Percentiles rank a stretch among this genome's conserved stretches.
phyloP scores from a whole-genome alignment of 495 filamentous ascomycete species.

The Penicillium paxilli region DNA sequence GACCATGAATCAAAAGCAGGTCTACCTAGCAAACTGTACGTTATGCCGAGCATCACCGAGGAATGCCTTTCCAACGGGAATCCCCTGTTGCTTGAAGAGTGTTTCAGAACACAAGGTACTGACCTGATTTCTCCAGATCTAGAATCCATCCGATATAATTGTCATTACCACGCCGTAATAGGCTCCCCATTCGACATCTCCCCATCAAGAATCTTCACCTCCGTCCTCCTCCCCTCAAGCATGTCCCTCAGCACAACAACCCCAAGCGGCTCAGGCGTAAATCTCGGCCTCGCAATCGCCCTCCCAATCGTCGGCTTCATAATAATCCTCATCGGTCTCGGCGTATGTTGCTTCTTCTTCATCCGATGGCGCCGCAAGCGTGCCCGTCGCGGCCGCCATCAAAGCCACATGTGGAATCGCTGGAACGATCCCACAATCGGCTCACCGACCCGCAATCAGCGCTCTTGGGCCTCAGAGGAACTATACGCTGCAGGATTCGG shows the following conservation, averaged over 20 bases:
- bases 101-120: conserved; percentile 1
- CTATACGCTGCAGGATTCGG: conserved; percentile 4
- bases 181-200: conserved; percentile 39
- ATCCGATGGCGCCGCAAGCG: conserved; percentile 38
- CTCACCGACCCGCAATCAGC: conserved; percentile 16
- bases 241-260: conserved; percentile 25
- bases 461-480: conserved; percentile 19
- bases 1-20: conserved; percentile 20
- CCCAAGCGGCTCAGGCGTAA: conserved; percentile 21
- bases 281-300: conserved; percentile 46
- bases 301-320: conserved; percentile 47
- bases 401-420: conserved; percentile 24
- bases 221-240: conserved; percentile 39
- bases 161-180: conserved; percentile 39
- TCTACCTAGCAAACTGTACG: conserved; percentile 54
- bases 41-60: background rate
- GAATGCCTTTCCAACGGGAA: too few species aligned
- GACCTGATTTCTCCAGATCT: conserved; percentile 36
- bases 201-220: conserved; percentile 46
- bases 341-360: conserved; percentile 39
- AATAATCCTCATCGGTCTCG: conserved; percentile 25
- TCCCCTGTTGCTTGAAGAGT: background rate
- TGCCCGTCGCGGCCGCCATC: conserved; percentile 18
- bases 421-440: conserved; percentile 30
- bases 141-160: conserved; percentile 50